Conservation (phyloP, 441 rosid genomes). For the Euphorbia schlechtendalii region DNA sequence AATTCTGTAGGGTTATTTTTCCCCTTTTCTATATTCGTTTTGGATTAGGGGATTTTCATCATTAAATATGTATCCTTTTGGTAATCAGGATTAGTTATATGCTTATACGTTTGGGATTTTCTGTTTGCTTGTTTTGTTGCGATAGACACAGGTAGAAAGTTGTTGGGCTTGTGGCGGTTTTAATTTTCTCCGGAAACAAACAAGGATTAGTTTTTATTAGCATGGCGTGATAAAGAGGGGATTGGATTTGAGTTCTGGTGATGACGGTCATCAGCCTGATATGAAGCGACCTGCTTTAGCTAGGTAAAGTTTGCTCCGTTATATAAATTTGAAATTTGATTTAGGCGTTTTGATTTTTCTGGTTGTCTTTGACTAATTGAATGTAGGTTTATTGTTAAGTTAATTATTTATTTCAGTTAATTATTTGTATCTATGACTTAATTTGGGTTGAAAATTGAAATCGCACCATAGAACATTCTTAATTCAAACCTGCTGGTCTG, state of each 20-base stretch:
- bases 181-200: conserved; percentile 15
- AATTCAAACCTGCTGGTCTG: no score
- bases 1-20: no score
- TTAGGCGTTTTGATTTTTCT: background rate
- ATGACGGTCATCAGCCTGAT: conserved; percentile 50
- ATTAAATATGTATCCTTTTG: conserved; percentile 9
- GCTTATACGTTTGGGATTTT: background rate
- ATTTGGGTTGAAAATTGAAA: no score
- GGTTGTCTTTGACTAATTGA: background rate
- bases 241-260: conserved; percentile 42
- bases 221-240: conserved; percentile 64
- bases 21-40: background rate
- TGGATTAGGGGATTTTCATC: background rate
- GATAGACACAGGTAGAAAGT: background rate
- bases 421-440: no score
- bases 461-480: no score
- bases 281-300: no score
- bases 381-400: background rate
- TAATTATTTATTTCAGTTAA: background rate
- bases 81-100: background rate
- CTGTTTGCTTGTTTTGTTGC: background rate
- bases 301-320: no score
- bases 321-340: no score
- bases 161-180: background rate
- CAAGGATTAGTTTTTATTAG: conserved; percentile 12